Conservation (phyloP, 345 rosid species). For the Ricinus communis region DNA sequence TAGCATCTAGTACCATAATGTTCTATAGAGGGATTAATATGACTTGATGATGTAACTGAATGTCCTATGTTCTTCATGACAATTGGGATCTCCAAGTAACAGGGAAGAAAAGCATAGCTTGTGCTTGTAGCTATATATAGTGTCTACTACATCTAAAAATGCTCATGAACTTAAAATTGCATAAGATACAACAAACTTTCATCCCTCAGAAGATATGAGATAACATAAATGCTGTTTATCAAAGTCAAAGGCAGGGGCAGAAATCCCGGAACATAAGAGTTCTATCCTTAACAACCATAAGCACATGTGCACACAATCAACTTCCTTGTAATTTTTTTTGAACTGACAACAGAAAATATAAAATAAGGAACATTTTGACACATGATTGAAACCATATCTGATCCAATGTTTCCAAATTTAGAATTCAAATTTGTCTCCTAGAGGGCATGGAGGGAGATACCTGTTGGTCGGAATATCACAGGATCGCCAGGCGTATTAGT, state of each 20-base stretch:
- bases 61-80: background rate
- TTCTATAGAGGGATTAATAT: background rate
- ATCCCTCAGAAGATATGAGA: background rate
- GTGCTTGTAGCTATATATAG: background rate
- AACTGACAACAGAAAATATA: too few species aligned
- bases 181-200: background rate
- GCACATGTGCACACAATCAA: background rate
- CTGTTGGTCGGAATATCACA: conserved; percentile 73
- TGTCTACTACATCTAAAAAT: background rate
- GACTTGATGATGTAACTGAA: background rate
- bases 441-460: conserved; percentile 32
- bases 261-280: background rate
- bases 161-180: background rate
- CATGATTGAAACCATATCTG: background rate
- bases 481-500: conserved; percentile 68
- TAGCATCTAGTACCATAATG: background rate
- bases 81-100: background rate
- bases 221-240: background rate
- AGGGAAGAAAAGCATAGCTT: background rate
- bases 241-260: background rate
- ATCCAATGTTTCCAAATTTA: background rate
- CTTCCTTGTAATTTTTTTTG: conserved; percentile 9
- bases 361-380: background rate
- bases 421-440: background rate
- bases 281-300: background rate